phyloP scores from a whole-genome alignment of 2,329 filamentous ascomycete genomes.

The Coleophoma eucalyptorum region DNA sequence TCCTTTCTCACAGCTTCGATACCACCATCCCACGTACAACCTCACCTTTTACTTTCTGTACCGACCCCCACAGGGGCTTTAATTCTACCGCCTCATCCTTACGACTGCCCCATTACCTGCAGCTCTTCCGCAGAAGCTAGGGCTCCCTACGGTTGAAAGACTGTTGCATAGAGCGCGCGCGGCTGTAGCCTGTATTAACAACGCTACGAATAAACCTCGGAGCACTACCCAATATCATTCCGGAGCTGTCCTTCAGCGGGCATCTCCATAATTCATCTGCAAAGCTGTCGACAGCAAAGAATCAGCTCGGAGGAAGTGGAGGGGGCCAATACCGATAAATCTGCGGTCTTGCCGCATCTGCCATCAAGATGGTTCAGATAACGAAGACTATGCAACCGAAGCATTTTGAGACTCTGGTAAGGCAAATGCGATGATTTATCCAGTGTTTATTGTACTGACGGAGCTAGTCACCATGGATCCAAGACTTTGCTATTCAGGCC shows the following conservation, averaged over 20 bases:
- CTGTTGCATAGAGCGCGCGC: background rate
- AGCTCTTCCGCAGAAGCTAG: background rate
- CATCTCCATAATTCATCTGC: constrained; percentile 24
- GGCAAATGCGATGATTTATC: constrained; percentile 17
- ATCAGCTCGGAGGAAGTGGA: constrained; percentile 39
- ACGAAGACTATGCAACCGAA: constrained; percentile 63
- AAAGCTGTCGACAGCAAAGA: constrained; percentile 23
- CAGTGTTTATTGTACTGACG: too few relatives aligned
- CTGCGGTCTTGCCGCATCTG: constrained; percentile 55
- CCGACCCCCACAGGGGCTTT: background rate
- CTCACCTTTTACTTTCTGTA: constrained; percentile 1
- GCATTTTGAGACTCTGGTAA: constrained; percentile 64
- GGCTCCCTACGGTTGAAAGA: background rate
- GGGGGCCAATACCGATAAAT: constrained; percentile 37
- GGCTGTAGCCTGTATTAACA: background rate
- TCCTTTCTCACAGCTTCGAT: constrained; percentile 23
- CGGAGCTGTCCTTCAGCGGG: constrained; percentile 29
- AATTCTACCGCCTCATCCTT: background rate
- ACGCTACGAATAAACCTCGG: too few relatives aligned
- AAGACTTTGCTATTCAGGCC: constrained; percentile 72
- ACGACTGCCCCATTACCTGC: too few relatives aligned
- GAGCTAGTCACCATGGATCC: constrained; percentile 77
- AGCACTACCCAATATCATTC: background rate
- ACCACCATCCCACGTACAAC: constrained; percentile 6
- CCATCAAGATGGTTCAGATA: constrained; percentile 64